Percentiles rank a stretch among this genome's conserved stretches.
Conservation (phyloP, 2,329 filamentous ascomycete species). For the Ilyonectria robusta region DNA sequence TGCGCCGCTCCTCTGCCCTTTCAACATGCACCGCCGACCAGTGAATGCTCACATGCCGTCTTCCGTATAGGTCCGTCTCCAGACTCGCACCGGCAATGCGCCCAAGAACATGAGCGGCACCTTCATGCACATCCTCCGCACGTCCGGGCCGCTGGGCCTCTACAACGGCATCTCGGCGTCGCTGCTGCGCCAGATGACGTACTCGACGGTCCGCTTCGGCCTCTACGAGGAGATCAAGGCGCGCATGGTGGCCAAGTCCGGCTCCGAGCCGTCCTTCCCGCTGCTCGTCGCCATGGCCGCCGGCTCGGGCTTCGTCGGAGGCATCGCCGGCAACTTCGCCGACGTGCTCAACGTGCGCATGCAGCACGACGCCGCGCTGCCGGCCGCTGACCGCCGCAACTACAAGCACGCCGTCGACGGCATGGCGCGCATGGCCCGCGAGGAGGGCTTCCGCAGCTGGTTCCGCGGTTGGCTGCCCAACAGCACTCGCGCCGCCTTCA, state of each 20-base stretch:
- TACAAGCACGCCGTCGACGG: slow-evolving; percentile 93
- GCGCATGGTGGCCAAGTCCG: slow-evolving; percentile 64
- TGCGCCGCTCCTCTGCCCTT: slow-evolving; percentile 21
- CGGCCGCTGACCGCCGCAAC: slow-evolving; percentile 80
- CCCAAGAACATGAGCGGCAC: slow-evolving; percentile 89
- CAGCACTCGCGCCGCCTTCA: slow-evolving; percentile 83
- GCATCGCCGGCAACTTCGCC: slow-evolving; percentile 91
- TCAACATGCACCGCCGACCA: slow-evolving; percentile 3
- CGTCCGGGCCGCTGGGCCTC: slow-evolving; percentile 83
- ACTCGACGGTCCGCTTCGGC: slow-evolving; percentile 96
- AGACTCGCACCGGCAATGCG: slow-evolving; percentile 83
- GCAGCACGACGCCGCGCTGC: slow-evolving; percentile 91
- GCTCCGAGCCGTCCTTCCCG: slow-evolving; percentile 74
- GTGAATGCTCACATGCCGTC: slow-evolving; percentile 32
- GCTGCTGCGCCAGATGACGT: slow-evolving; percentile 92
- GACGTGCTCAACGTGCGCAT: slow-evolving; percentile 98
- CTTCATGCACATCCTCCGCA: slow-evolving; percentile 83
- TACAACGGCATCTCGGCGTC: slow-evolving; percentile 95
- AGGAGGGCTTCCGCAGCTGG: slow-evolving; percentile 82
- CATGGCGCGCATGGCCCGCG: slow-evolving; percentile 85
- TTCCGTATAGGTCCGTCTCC: slow-evolving; percentile 79
- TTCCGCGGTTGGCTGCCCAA: slow-evolving; percentile 92
- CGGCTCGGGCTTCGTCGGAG: slow-evolving; percentile 88
- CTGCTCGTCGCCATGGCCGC: slow-evolving; percentile 88
- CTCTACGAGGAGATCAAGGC: slow-evolving; percentile 95